Conservation (phyloP, 148 eudicot species). For the Persicaria tinctoria region DNA sequence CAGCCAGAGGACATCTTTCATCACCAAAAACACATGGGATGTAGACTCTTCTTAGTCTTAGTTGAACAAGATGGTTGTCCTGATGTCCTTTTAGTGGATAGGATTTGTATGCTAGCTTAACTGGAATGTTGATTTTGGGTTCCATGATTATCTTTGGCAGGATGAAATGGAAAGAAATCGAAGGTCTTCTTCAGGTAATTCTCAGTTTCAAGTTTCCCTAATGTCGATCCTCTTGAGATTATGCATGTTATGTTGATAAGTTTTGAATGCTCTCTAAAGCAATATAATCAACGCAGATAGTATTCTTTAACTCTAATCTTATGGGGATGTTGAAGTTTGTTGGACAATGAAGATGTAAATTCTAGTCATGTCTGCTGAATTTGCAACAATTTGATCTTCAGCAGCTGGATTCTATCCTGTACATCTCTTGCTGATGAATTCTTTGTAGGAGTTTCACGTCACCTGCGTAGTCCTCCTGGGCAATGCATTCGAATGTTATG, state of each 20-base stretch:
- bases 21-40: background rate
- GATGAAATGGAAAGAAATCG: slow-evolving; percentile 93
- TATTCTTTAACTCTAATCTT: background rate
- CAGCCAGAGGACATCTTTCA: background rate
- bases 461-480: no score
- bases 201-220: background rate
- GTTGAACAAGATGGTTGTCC: background rate
- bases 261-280: background rate
- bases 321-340: background rate
- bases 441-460: no score
- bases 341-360: background rate
- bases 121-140: background rate
- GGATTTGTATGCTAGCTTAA: background rate
- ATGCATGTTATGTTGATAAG: background rate
- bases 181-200: slow-evolving; percentile 61
- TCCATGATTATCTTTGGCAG: slow-evolving; percentile 28
- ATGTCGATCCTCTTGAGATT: background rate
- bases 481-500: background rate
- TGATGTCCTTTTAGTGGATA: background rate
- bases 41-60: background rate
- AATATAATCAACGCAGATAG: background rate
- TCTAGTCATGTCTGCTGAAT: background rate
- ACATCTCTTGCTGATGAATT: background rate
- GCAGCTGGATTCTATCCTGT: background rate
- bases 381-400: background rate